Base-by-base conservation (phyloP, 2,329 filamentous ascomycete species). In the Verticillium isaacii region DNA sequence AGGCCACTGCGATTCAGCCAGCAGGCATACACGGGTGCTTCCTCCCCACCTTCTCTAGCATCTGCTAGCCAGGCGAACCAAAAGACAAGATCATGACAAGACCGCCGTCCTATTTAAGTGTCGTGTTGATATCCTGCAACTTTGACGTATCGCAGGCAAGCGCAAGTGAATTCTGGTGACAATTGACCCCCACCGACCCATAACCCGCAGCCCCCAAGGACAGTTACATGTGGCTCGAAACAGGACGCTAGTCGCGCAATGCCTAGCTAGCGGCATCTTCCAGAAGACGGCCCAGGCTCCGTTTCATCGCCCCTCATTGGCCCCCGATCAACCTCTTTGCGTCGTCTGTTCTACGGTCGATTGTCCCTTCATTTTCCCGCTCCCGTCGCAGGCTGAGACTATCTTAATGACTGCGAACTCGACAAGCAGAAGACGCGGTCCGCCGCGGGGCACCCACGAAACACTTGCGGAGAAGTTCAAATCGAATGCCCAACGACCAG, bases 351-450 rank as follows among this genome's bases (percentile, higher is more conserved):
- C 45, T 19, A 52, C 45, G 19, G n/a, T 52, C 45, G 25, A 52
- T 23, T 52, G n/a, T 52, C 45, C 45, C 19, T 23, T 23, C 45
- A 29, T 52, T 11, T 12, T 23, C 41, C 45, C 45, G n/a, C 3
- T 25, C 19, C 8, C 45, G 45, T 52, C 19, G 45, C 15, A 56
- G 54, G 25, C 25, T 32, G 15, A 19, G 54, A 34, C 54, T 57
- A 63, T 58, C 61, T 66, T 58, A 50, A 66, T 66, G 81, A 84
- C 73, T 77, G 80, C 68, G 75, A 80, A 60, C 76, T 80, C 61
- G 75, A 80, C 61, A 78, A 77, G 66, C 80, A 79, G 64, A 80
- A 79, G 68, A 65, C 64, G 64, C 52, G 64, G 61, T 52, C 63
- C 60, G 64, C 63, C 63, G 64, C 58, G 60, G 63, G 64, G 64